These are phyloP conservation scores for Pseudovirgaria hyperparasitica DNA, from an alignment of 2,329 filamentous ascomycete species.

Conservation along the genomic window DNA sequence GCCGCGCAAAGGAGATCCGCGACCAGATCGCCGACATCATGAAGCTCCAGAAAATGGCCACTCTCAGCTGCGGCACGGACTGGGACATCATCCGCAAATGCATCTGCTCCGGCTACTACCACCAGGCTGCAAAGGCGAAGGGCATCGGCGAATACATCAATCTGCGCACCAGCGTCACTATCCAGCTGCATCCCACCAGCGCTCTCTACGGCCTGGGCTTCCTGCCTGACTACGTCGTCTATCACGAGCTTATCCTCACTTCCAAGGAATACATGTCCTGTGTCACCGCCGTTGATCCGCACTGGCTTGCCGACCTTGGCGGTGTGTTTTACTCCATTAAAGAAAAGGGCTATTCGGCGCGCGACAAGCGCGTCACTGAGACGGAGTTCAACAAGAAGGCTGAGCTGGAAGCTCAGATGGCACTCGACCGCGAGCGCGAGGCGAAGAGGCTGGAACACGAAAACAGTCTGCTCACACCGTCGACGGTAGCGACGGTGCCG, in stretches of 20 bases:
- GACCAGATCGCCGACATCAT: conserved; percentile 92
- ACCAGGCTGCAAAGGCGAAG: conserved; percentile 91
- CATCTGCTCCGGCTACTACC: conserved; percentile 96
- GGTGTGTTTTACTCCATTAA: conserved; percentile 96
- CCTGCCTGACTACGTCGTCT: conserved; percentile 91
- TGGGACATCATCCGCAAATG: conserved; percentile 94
- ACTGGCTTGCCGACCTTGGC: conserved; percentile 92
- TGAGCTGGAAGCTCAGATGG: conserved; percentile 90
- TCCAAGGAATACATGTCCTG: conserved; percentile 97
- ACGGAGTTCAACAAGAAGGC: conserved; percentile 85
- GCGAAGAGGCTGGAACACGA: conserved; percentile 37
- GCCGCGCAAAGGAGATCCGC: conserved; percentile 83
- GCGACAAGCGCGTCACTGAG: conserved; percentile 78
- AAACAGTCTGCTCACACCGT: conserved; percentile 11
- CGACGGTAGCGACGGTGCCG: conserved; percentile 12
- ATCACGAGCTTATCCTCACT: conserved; percentile 94
- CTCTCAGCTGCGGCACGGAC: conserved; percentile 84
- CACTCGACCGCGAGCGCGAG: conserved; percentile 62
- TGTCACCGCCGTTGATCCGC: conserved; percentile 88
- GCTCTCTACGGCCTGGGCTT: conserved; percentile 88
- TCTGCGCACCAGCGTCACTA: conserved; percentile 81
- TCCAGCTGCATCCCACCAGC: conserved; percentile 88
- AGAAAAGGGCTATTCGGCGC: conserved; percentile 87
- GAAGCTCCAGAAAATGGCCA: conserved; percentile 79
- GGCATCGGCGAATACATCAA: conserved; percentile 97